Conservation (phyloP, 2,329 filamentous ascomycete genomes). For the Aspergillus calidoustus region DNA sequence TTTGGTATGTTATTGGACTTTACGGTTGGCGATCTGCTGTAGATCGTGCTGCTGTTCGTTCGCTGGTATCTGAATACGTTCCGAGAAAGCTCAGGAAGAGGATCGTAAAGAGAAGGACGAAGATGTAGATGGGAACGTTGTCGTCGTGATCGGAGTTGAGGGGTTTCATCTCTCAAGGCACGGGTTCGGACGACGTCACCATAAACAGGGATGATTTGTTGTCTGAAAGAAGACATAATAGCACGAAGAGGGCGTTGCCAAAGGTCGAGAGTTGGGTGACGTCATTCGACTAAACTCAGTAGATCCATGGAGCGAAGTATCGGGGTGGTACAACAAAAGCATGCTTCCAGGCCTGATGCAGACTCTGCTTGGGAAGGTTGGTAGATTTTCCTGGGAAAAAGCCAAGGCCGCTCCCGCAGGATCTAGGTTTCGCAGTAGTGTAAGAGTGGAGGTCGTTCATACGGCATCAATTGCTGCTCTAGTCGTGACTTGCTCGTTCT, state of each 20-base stretch:
- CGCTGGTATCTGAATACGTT: slow-evolving; percentile 20
- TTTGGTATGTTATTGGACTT: slow-evolving; percentile 14
- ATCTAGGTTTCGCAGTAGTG: not conserved
- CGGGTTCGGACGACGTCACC: slow-evolving; percentile 28
- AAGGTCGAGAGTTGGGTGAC: slow-evolving; percentile 15
- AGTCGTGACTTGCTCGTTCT: slow-evolving; percentile 89
- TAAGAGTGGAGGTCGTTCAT: slow-evolving; percentile 39
- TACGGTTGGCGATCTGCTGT: not conserved
- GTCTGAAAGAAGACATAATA: not conserved
- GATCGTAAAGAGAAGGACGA: slow-evolving; percentile 33
- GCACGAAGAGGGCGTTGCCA: not conserved
- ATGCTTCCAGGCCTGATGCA: not conserved
- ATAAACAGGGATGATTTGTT: not conserved
- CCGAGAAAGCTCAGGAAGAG: slow-evolving; percentile 33
- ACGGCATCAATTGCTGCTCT: slow-evolving; percentile 78
- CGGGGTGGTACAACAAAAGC: not conserved
- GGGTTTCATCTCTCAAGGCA: slow-evolving; percentile 29
- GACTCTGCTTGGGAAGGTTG: not conserved
- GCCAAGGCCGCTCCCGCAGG: not conserved
- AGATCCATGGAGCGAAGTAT: not conserved
- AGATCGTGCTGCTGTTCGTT: not conserved
- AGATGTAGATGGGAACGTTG: slow-evolving; percentile 32
- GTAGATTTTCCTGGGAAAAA: not conserved
- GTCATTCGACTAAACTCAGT: slow-evolving; percentile 22
- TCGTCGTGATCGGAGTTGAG: slow-evolving; percentile 31